Evolutionary conservation across 495 filamentous ascomycete genomes (phyloP).

Genomic region (Aspergillus asperescens): DNA sequence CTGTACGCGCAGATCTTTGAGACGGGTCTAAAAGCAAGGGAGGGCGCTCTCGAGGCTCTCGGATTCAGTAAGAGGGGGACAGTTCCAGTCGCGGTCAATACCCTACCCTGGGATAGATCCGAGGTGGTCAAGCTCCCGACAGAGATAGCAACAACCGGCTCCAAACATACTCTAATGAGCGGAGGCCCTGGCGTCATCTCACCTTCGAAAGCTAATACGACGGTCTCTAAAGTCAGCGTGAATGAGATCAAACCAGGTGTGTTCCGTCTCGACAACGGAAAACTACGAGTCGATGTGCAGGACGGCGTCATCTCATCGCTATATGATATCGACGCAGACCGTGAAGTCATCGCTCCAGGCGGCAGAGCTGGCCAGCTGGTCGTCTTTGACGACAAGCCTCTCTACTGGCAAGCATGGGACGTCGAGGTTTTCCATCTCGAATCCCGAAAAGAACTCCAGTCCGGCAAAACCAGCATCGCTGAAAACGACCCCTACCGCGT

Average conservation of each 20-base stretch:
- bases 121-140: conserved; percentile 61
- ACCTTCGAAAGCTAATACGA: conserved; percentile 42
- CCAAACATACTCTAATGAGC: conserved; percentile 45
- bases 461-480: conserved; percentile 60
- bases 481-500: conserved; percentile 70
- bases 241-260: conserved; percentile 60
- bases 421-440: conserved; percentile 94
- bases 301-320: conserved; percentile 77
- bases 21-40: conserved; percentile 64
- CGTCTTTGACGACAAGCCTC: conserved; percentile 94
- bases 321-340: conserved; percentile 59
- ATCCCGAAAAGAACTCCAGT: conserved; percentile 68
- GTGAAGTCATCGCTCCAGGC: conserved; percentile 75
- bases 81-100: conserved; percentile 61
- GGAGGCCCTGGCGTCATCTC: conserved; percentile 44
- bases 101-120: conserved; percentile 73
- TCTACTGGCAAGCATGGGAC: conserved; percentile 99
- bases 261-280: conserved; percentile 72
- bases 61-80: conserved; percentile 47
- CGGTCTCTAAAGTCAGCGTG: conserved; percentile 52
- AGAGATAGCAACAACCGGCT: conserved; percentile 18
- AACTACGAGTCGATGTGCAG: conserved; percentile 65
- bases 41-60: conserved; percentile 61
- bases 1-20: conserved; percentile 80
- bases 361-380: conserved; percentile 86